Base-by-base conservation (phyloP, 306 rosid genomes). In the Castanospermum australe region DNA sequence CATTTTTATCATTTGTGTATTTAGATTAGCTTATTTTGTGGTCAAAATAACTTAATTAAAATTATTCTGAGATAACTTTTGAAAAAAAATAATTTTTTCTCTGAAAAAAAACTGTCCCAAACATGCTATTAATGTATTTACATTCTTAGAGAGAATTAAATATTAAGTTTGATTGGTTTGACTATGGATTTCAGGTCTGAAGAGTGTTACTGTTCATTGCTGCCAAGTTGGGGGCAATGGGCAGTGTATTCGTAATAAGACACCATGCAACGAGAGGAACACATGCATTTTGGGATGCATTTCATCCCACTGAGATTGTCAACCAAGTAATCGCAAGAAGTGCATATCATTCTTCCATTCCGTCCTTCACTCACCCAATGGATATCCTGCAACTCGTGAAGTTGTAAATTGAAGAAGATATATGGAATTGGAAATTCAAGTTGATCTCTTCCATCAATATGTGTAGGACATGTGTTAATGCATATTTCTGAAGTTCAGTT, bases 241-340 rank as follows among this genome's bases (percentile, higher is more conserved):
- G 44, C 69, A 33, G 30, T 81, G 85, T 51, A 22, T 6, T 6
- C 71, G 77, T 57, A 45, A 39, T 5, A 6, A 57, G 71, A 6
- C 28, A 13, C 66, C 81, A 30, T 81, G 85, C 77, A 8, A 5
- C 1, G 22, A 68, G 2, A 68, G 85, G 60, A 8, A 14, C 0
- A 18, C 30, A 75, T 21, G 1, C 35, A 1, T 82, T 82, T 36
- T 74, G 48, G 52, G 81, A 82, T 64, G 32, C 77, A 42, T 67
- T 75, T 42, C 85, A 82, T 82, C 77, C 85, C 3, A 47, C 67
- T 14, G 78, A 82, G 51, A 3, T 41, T 51, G 8, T 38, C 36
- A 68, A 82, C 41, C 0, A 6, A 21, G 8, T 76, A 5, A 28
- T 66, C 15, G 82, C 85, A 8, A 20, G 6, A 7, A 10, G 35